Evolutionary conservation across 2,329 filamentous ascomycete species (phyloP).

Genomic region (Penicillium rolfsii): DNA sequence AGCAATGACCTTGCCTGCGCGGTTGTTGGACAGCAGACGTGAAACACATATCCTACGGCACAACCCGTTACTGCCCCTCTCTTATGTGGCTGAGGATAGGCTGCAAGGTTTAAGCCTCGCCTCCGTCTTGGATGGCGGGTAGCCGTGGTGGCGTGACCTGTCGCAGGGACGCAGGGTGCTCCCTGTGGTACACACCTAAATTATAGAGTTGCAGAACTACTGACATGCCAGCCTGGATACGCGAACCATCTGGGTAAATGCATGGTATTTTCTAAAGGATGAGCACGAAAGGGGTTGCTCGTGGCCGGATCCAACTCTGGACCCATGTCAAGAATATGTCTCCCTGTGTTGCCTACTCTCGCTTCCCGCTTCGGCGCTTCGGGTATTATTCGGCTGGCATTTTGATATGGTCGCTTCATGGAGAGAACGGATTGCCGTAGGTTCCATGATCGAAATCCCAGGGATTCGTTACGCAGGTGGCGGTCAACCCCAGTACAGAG

Average conservation of each 20-base stretch:
- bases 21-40: background rate
- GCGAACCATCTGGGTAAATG: background rate
- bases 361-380: too few relatives aligned
- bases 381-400: constrained; percentile 2
- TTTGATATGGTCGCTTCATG: background rate
- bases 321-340: constrained; percentile 1
- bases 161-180: constrained; percentile 6
- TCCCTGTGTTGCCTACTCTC: background rate
- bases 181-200: constrained; percentile 21
- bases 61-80: background rate
- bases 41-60: background rate
- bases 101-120: constrained; percentile 1
- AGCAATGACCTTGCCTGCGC: background rate
- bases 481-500: constrained; percentile 1
- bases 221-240: background rate
- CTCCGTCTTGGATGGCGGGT: constrained; percentile 10
- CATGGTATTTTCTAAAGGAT: background rate
- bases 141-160: constrained; percentile 20
- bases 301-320: background rate
- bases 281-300: background rate
- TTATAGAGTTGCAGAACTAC: constrained; percentile 11
- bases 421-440: background rate
- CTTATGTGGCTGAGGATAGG: constrained; percentile 7
- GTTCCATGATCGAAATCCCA: background rate
- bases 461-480: constrained; percentile 14